Evolutionary conservation across 2,329 filamentous ascomycete species (phyloP).

Genomic region (Trichophyton mentagrophytes): DNA sequence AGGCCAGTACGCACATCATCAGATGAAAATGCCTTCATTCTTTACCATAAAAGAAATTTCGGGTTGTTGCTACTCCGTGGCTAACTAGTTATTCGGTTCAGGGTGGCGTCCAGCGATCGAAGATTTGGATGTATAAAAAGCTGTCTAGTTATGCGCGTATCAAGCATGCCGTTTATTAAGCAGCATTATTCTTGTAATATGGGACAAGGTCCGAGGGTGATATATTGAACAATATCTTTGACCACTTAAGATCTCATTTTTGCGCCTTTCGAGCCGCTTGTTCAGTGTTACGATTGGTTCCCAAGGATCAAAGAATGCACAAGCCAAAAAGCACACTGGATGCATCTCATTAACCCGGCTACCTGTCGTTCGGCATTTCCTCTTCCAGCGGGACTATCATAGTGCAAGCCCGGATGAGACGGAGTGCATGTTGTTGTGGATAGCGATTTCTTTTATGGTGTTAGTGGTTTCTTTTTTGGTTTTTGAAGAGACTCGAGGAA

Average conservation of each 20-base stretch:
- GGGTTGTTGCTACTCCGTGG: no score
- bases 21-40: not conserved
- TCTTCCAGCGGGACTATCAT: not conserved
- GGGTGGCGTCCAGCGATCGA: not conserved
- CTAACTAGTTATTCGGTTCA: not conserved
- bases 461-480: not conserved
- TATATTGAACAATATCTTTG: not conserved
- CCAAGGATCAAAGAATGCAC: not conserved
- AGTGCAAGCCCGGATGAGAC: not conserved
- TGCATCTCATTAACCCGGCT: not conserved
- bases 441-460: not conserved
- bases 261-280: not conserved
- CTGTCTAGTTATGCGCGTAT: not conserved
- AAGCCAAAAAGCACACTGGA: not conserved
- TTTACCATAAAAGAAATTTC: not conserved
- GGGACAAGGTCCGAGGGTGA: not conserved
- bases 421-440: not conserved
- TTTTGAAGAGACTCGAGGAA: no score
- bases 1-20: not conserved
- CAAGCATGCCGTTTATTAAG: not conserved
- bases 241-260: not conserved
- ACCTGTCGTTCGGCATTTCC: not conserved
- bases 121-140: not conserved
- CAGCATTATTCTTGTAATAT: not conserved
- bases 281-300: not conserved